phyloP scores from a whole-genome alignment of 1,139 yeast species.

The Protomyces pachydermus region DNA sequence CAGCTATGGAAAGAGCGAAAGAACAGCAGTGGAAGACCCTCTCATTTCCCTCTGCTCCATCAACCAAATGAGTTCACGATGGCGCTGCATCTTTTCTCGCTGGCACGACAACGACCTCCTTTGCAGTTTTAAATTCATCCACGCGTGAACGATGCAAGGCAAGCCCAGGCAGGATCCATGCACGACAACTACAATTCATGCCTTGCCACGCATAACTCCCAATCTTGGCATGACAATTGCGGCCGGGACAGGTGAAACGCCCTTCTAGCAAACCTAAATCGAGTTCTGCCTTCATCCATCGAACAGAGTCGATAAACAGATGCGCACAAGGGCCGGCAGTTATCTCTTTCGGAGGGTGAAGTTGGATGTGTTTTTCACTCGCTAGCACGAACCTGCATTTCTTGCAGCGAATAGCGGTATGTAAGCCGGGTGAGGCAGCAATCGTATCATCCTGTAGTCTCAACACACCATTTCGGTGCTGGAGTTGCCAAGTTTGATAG shows the following conservation, averaged over 20 bases:
- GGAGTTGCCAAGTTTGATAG: constrained; percentile 50
- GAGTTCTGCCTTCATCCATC: constrained; percentile 84
- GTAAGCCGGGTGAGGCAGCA: neutral
- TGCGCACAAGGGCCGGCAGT: constrained; percentile 58
- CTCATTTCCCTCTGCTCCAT: neutral
- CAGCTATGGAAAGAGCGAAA: constrained; percentile 40
- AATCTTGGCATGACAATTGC: constrained; percentile 58
- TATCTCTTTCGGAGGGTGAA: constrained; percentile 28
- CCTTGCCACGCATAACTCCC: constrained; percentile 97
- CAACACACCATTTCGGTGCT: neutral
- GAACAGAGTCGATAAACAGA: constrained; percentile 74
- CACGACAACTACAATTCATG: constrained; percentile 86
- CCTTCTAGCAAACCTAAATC: constrained; percentile 72
- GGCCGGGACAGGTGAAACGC: constrained; percentile 63
- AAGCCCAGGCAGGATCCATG: constrained; percentile 92
- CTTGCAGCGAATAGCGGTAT: constrained; percentile 36
- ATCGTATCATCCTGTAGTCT: neutral
- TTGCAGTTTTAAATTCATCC: constrained; percentile 49
- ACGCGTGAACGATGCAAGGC: constrained; percentile 76
- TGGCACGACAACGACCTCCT: constrained; percentile 8
- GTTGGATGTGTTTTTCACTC: constrained; percentile 35
- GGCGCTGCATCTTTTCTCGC: neutral
- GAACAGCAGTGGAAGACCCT: constrained; percentile 27
- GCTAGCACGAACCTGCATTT: constrained; percentile 38
- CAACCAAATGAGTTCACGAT: neutral